These are phyloP conservation scores for Dothiorella sarmentorum DNA, from an alignment of 2,329 filamentous ascomycete genomes.

Conservation along the genomic window DNA sequence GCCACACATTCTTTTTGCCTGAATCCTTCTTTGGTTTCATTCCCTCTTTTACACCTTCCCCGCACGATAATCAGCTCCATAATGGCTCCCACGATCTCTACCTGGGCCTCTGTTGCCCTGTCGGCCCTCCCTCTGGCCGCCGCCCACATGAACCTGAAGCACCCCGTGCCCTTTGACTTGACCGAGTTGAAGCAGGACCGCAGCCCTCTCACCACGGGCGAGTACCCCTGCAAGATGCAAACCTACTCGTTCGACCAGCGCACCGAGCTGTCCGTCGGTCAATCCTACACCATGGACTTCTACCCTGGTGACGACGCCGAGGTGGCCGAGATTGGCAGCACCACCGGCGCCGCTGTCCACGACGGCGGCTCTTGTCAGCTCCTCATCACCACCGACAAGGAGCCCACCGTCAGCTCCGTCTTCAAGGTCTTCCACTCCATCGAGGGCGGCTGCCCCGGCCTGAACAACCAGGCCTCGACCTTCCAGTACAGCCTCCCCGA, in stretches of 20 bases:
- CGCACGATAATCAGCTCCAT: not conserved
- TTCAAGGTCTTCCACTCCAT: slow-evolving; percentile 92
- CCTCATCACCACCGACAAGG: slow-evolving; percentile 65
- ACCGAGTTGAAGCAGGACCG: slow-evolving; percentile 1
- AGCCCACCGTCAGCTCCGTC: slow-evolving; percentile 50
- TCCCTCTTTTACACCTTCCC: not conserved
- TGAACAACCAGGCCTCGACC: slow-evolving; percentile 52
- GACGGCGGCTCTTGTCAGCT: slow-evolving; percentile 91
- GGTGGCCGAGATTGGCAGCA: slow-evolving; percentile 4
- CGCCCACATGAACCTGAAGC: slow-evolving; percentile 11
- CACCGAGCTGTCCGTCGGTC: slow-evolving; percentile 50
- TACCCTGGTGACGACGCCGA: slow-evolving; percentile 22
- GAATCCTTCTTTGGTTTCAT: not conserved
- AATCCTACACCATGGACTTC: slow-evolving; percentile 60
- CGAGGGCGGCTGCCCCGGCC: slow-evolving; percentile 77
- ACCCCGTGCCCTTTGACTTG: slow-evolving; percentile 1
- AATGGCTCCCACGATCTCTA: not conserved
- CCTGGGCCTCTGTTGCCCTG: not conserved
- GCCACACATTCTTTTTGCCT: not conserved
- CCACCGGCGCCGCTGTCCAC: slow-evolving; percentile 68
- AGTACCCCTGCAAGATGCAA: slow-evolving; percentile 14
- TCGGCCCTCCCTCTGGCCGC: not conserved
- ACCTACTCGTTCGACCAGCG: not conserved
- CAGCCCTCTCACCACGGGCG: not conserved
- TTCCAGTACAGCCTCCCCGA: slow-evolving; percentile 72